Conservation (phyloP, 345 rosid species). For the Clarkia xantiana region DNA sequence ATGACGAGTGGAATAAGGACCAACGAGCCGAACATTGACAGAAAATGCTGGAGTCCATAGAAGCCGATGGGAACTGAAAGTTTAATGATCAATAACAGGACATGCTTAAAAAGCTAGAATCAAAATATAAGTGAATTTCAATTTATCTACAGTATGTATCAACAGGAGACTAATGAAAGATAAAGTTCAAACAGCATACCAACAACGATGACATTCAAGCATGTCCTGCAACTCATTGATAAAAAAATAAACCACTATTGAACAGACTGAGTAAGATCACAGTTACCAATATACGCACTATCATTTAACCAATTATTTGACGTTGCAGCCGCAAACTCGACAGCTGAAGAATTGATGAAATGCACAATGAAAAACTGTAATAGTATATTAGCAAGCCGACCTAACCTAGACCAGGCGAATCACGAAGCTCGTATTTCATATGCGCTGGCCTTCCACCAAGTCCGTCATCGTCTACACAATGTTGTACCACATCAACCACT, state of each 20-base stretch:
- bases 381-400: too few species aligned
- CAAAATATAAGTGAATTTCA: neutral
- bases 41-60: conserved; percentile 87
- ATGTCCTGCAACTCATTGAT: too few species aligned
- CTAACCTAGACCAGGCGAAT: conserved; percentile 89
- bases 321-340: neutral
- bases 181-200: too few species aligned
- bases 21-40: conserved; percentile 80
- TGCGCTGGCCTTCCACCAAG: conserved; percentile 46
- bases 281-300: neutral
- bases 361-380: neutral
- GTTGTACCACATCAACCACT: conserved; percentile 46
- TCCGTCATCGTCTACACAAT: conserved; percentile 46
- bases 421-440: conserved; percentile 84
- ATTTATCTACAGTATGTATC: too few species aligned
- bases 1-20: conserved; percentile 83
- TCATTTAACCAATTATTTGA: neutral
- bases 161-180: too few species aligned
- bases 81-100: neutral
- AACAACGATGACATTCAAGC: too few species aligned
- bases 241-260: too few species aligned
- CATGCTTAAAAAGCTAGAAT: neutral
- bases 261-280: too few species aligned
- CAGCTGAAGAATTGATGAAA: neutral
- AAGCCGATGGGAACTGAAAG: conserved; percentile 83